Conservation (phyloP, 495 filamentous ascomycete genomes). For the Trichocladium uniseriatum region DNA sequence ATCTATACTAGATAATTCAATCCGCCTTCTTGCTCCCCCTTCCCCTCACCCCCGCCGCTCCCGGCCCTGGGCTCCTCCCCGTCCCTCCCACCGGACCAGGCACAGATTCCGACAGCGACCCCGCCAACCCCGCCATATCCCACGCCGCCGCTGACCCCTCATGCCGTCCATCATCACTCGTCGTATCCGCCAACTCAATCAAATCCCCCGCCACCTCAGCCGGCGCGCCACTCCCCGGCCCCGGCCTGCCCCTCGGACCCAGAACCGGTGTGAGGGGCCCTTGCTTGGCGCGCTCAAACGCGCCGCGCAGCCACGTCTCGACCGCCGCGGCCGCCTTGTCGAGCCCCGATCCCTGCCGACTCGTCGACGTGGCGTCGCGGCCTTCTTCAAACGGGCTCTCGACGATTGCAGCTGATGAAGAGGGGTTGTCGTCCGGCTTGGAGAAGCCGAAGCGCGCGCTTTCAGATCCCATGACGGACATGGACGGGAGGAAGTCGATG, state of each 20-base stretch:
- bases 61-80: conserved; percentile 26
- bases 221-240: conserved; percentile 16
- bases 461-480: conserved; percentile 42
- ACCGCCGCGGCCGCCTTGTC: conserved; percentile 79
- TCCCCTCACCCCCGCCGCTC: conserved; percentile 12
- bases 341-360: conserved; percentile 38
- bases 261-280: conserved; percentile 39
- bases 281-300: conserved; percentile 48
- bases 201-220: conserved; percentile 51
- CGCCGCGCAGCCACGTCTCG: conserved; percentile 79
- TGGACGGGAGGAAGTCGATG: conserved; percentile 46
- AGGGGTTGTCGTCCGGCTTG: conserved; percentile 17
- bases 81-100: conserved; percentile 10
- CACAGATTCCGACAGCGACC: conserved; percentile 2
- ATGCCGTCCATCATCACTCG: conserved; percentile 41
- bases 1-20: neutral
- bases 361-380: conserved; percentile 26
- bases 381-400: conserved; percentile 43
- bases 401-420: conserved; percentile 28
- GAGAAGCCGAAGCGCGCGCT: conserved; percentile 43
- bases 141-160: conserved; percentile 4
- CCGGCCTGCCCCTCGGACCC: conserved; percentile 28
- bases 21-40: conserved; percentile 30
- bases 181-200: conserved; percentile 71
- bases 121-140: conserved; percentile 12